Evolutionary conservation across 495 filamentous ascomycete genomes (phyloP), one percentile per base, ranked within the genome.

Genomic region (Friedmanniomyces endolithicus): DNA sequence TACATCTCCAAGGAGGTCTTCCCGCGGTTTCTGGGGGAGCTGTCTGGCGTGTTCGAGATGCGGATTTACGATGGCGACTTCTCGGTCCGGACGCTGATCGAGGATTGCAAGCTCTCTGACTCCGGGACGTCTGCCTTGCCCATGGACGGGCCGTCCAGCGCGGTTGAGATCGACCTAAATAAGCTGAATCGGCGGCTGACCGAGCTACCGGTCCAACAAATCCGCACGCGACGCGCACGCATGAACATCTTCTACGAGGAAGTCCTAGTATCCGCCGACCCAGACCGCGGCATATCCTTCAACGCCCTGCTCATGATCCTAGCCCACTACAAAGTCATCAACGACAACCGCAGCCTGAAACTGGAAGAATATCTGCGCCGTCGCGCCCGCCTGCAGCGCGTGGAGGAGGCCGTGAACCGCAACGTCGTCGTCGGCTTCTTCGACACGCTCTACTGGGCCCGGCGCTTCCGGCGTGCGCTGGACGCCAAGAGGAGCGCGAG

Each of bases 291-390:
- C 23, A 89, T 99, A 48, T 84, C 85, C 6, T 99, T 99, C 70
- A 94, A 88, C 19, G 80, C 84, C 6, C 85, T 94, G n/a, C 72
- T 99, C 46, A 90, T 99, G 87, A 94, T 94, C 53, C 76, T 99
- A 17, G 90, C 94, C 16, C 94, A 99, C 70, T 92, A 97, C 75
- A 99, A 99, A 57, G 88, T 99, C 64, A 99, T 99, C 65, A 94
- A 81, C 58, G 92, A 99, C 73, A 96, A 82, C 73, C 96, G 96
- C 74, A 92, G 87, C 70, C 69, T 99, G 61, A 85, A 81, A 33
- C 79, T 99, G 1, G 90, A 99, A 64, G 92, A 99, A 64, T 99
- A 92, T 71, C 74, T 99, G 23, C 86, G 90, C 41, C 88, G 92
- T 20, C 85, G 89, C 20, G 84, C 88, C 34, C 82, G 90, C 25